Evolutionary conservation across 1,284 basidiomycete genomes (phyloP).

Genomic region (Termitomyces sp.): DNA sequence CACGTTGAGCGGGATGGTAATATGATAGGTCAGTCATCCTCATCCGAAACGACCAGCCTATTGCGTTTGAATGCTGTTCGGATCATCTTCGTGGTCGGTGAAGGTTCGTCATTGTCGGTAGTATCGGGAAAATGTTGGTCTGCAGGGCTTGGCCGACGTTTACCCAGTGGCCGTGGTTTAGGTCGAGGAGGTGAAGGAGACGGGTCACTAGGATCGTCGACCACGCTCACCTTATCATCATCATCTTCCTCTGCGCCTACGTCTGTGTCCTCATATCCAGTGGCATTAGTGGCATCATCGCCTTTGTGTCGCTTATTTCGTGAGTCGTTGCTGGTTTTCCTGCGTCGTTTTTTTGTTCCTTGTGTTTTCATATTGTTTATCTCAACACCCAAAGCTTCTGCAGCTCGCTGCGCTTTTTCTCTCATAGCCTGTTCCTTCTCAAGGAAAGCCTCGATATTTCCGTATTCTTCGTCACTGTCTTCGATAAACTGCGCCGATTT

Average conservation of each 20-base stretch:
- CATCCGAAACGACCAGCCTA: slow-evolving; percentile 43
- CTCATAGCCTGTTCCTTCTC: slow-evolving; percentile 57
- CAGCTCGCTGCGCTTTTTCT: slow-evolving; percentile 40
- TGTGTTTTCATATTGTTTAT: slow-evolving; percentile 54
- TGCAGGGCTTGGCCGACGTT: neutral
- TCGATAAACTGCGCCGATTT: slow-evolving; percentile 89
- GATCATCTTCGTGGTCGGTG: slow-evolving; percentile 1
- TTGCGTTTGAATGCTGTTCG: slow-evolving; percentile 21
- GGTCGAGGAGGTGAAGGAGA: slow-evolving; percentile 17
- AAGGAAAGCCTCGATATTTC: slow-evolving; percentile 74
- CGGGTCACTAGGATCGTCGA: neutral
- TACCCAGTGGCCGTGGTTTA: slow-evolving; percentile 16
- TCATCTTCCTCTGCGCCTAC: slow-evolving; percentile 2
- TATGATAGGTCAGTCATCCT: slow-evolving; percentile 26
- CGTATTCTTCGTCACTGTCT: slow-evolving; percentile 81
- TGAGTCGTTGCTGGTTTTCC: slow-evolving; percentile 25
- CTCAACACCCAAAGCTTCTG: slow-evolving; percentile 33
- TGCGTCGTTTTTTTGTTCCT: slow-evolving; percentile 68
- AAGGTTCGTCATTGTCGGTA: slow-evolving; percentile 3
- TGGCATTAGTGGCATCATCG: slow-evolving; percentile 4
- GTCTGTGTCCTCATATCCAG: slow-evolving; percentile 3
- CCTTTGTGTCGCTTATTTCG: slow-evolving; percentile 26
- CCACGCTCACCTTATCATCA: neutral
- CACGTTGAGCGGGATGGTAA: neutral
- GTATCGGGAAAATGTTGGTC: neutral